phyloP scores from a whole-genome alignment of 2,329 filamentous ascomycete genomes.

The Arthrobotrys conoides region DNA sequence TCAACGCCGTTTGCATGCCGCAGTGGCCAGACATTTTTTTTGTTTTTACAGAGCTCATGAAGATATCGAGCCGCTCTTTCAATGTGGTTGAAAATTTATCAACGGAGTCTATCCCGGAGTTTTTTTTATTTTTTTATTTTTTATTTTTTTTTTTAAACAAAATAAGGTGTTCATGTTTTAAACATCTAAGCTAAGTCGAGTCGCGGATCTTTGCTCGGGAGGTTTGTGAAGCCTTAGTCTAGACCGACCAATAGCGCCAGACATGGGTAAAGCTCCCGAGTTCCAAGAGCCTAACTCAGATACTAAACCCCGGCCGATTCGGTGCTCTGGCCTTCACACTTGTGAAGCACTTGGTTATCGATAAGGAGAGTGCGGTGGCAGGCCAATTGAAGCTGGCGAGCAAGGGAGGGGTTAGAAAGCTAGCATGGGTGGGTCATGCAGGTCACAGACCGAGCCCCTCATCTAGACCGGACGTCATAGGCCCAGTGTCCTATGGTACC shows the following conservation, averaged over 20 bases:
- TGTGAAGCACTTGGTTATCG: slow-evolving; percentile 26
- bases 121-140: no score
- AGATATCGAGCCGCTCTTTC: neutral
- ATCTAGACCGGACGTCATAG: slow-evolving; percentile 52
- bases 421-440: slow-evolving; percentile 37
- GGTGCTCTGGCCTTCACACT: slow-evolving; percentile 8
- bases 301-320: slow-evolving; percentile 36
- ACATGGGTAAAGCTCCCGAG: slow-evolving; percentile 29
- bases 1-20: slow-evolving; percentile 10
- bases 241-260: slow-evolving; percentile 16
- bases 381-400: slow-evolving; percentile 15
- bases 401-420: slow-evolving; percentile 34
- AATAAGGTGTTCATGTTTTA: neutral
- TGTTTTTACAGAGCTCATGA: neutral
- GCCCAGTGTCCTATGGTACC: slow-evolving; percentile 1
- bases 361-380: slow-evolving; percentile 15
- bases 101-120: slow-evolving; percentile 29
- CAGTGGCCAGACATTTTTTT: neutral
- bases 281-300: slow-evolving; percentile 5
- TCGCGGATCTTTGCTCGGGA: slow-evolving; percentile 49
- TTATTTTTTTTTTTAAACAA: slow-evolving; percentile 2
- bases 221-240: slow-evolving; percentile 11
- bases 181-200: neutral
- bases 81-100: neutral
- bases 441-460: slow-evolving; percentile 35